These are phyloP conservation scores for Artemisia princeps DNA, from an alignment of 140 eudicot genomes.

Conservation along the genomic window DNA sequence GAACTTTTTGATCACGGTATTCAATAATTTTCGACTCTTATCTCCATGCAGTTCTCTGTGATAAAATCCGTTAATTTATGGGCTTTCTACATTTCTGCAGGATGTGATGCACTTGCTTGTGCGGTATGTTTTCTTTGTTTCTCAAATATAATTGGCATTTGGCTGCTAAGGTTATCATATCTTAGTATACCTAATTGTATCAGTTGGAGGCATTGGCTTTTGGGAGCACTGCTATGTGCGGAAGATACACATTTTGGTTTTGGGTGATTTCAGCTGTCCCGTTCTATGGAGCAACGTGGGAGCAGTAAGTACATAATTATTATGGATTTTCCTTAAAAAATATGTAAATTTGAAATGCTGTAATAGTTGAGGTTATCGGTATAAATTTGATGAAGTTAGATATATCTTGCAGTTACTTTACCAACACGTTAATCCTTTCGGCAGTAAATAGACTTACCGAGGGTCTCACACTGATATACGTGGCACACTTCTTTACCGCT, in stretches of 20 bases:
- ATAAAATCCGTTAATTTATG: conserved; percentile 14
- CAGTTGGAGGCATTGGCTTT: conserved; percentile 91
- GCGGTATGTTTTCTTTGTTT: conserved; percentile 51
- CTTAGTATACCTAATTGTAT: conserved; percentile 8
- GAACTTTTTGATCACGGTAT: conserved; percentile 97
- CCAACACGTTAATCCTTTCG: too few relatives aligned
- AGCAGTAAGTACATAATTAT: conserved; percentile 47
- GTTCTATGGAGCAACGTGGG: conserved; percentile 95
- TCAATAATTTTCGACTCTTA: conserved; percentile 1
- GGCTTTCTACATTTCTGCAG: conserved; percentile 32
- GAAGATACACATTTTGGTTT: conserved; percentile 77
- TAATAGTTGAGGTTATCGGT: too few relatives aligned
- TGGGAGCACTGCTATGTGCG: conserved; percentile 96
- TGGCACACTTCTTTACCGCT: too few relatives aligned
- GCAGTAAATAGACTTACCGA: too few relatives aligned
- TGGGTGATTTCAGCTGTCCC: conserved; percentile 95
- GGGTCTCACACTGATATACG: too few relatives aligned
- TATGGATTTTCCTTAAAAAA: not conserved
- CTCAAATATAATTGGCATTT: not conserved
- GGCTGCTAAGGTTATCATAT: not conserved
- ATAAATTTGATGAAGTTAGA: too few relatives aligned
- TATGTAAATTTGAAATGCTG: too few relatives aligned
- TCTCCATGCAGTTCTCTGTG: not conserved
- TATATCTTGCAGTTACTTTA: too few relatives aligned
- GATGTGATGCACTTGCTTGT: conserved; percentile 96